Conservation (phyloP, 2,329 filamentous ascomycete genomes). For the Myrmaecium sp. region DNA sequence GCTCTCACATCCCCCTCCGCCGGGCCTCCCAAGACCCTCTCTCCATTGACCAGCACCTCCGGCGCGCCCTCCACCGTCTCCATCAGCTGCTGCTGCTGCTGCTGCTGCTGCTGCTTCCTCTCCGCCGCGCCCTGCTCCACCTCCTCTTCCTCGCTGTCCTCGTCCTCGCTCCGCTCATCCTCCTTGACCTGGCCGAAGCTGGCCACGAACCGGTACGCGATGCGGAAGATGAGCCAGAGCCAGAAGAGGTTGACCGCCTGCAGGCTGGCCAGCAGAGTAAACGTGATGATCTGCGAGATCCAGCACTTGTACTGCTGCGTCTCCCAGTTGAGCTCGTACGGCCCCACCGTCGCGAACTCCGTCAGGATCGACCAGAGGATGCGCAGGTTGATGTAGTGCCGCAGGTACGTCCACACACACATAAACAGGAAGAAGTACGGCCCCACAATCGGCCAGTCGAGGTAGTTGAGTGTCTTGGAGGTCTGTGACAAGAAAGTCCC, state of each 20-base stretch:
- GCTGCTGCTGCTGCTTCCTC: conserved; percentile 2
- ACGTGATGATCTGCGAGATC: conserved; percentile 51
- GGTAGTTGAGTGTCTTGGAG: conserved; percentile 82
- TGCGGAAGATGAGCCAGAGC: conserved; percentile 61
- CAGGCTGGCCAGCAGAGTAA: conserved; percentile 44
- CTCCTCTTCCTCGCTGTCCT: conserved; percentile 31
- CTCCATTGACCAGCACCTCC: conserved; percentile 13
- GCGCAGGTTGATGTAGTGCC: conserved; percentile 66
- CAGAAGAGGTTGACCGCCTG: conserved; percentile 69
- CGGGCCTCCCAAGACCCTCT: conserved; percentile 7
- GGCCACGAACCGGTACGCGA: conserved; percentile 53
- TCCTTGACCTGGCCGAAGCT: conserved; percentile 35
- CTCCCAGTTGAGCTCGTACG: conserved; percentile 62
- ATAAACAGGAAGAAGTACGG: conserved; percentile 80
- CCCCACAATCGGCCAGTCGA: conserved; percentile 60
- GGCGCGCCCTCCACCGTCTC: conserved; percentile 6
- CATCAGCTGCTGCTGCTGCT: conserved; percentile 2
- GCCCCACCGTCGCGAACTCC: conserved; percentile 51
- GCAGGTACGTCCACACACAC: conserved; percentile 71
- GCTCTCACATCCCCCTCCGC: background rate
- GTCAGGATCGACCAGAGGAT: conserved; percentile 63
- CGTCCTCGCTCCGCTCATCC: conserved; percentile 59
- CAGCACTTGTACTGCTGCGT: conserved; percentile 62
- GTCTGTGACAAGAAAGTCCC: conserved; percentile 35
- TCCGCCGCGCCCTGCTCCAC: conserved; percentile 12